A percentile compares a stretch with the other conserved stretches of the same genome.
Evolutionary conservation across 306 rosid species (phyloP).

Genomic region (Dalbergia cultrata): DNA sequence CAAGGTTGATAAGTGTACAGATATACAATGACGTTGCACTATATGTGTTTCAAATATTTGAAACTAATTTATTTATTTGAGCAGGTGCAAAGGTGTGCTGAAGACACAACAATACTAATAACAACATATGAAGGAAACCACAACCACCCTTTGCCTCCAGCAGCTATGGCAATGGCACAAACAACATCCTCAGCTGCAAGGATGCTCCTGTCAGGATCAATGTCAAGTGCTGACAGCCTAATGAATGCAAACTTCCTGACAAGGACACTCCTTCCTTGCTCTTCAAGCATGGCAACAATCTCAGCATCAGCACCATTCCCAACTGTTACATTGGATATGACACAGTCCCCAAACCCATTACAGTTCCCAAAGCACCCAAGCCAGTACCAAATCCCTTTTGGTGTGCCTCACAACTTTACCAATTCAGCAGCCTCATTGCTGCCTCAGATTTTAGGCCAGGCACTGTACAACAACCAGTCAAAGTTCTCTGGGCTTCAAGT

Average conservation of each 20-base stretch:
- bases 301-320: slow-evolving; percentile 98
- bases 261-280: slow-evolving; percentile 75
- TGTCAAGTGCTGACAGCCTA: slow-evolving; percentile 80
- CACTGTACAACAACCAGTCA: slow-evolving; percentile 75
- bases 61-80: background rate
- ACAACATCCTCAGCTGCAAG: slow-evolving; percentile 80
- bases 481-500: slow-evolving; percentile 84
- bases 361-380: slow-evolving; percentile 55
- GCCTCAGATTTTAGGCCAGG: slow-evolving; percentile 71
- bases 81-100: slow-evolving; percentile 95
- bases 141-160: slow-evolving; percentile 91
- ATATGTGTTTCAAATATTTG: slow-evolving; percentile 5
- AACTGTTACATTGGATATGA: slow-evolving; percentile 89
- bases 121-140: slow-evolving; percentile 96
- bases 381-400: slow-evolving; percentile 57
- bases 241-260: slow-evolving; percentile 79
- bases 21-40: background rate
- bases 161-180: slow-evolving; percentile 90
- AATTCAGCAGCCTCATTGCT: slow-evolving; percentile 53
- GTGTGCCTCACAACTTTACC: slow-evolving; percentile 47
- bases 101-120: slow-evolving; percentile 73
- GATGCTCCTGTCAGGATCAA: slow-evolving; percentile 86
- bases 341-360: slow-evolving; percentile 72
- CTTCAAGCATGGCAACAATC: slow-evolving; percentile 91
- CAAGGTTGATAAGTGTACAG: too few species aligned